Evolutionary conservation across 148 eudicot genomes (phyloP), one percentile per base, ranked within the genome.

Genomic region (Fagopyrum homotropicum): DNA sequence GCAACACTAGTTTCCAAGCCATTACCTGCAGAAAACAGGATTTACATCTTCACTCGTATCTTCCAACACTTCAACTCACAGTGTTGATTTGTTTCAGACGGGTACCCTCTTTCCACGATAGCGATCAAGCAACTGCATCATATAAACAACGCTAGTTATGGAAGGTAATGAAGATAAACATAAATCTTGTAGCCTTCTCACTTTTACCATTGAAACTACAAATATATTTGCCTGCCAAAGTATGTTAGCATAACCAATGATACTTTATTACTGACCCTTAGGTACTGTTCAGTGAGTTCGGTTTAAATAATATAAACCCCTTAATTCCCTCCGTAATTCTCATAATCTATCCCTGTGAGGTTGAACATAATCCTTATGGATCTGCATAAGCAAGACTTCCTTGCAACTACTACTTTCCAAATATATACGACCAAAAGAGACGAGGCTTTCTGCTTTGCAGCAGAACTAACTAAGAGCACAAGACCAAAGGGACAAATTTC

Each of bases 21-120:
- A 35, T 35, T 35, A 35, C 2, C 40, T 35, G 40, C 40, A 35
- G 40, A 35, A 35, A 35, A 35, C 40, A 35, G 40, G 40, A 35
- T 35, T 35, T 35, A 35, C 40, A 35, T 35, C 40, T 35, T 35
- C 40, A 1, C 3, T 29, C 9, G 40, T 35, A 35, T 35, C 40
- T 35, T 35, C 40, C 0, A 35, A 2, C 40, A 35, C 40, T 35
- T 35, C 40, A 35, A 35, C 40, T 35, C 40, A 35, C 0, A 35
- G 40, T 29, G 40, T 64, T 14, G 46, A 40, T 8, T 64, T 64
- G 70, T 45, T 63, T 84, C 79, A 90, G 17, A 93, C 98, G 22
- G 98, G 97, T 26, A 93, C 98, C 77, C 98, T 82, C 82, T 88
- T 91, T 61, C 97, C 40, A 1, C 40, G 40, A 35, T 35, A 35